phyloP scores from a whole-genome alignment of 176 grass and related monocot species.

The Aegilops longissima region DNA sequence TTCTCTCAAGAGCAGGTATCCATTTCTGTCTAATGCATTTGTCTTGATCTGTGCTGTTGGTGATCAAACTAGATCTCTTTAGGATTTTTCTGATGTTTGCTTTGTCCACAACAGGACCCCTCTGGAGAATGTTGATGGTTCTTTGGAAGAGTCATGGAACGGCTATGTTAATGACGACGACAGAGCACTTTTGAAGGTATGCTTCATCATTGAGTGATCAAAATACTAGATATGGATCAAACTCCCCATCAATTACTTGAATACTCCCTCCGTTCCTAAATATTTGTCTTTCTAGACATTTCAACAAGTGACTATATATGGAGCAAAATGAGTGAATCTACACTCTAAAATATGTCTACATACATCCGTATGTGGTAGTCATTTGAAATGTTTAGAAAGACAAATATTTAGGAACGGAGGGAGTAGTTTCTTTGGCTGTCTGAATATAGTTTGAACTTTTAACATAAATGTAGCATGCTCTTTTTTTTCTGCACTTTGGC shows the following conservation, averaged over 20 bases:
- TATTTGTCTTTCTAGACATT: too few species aligned
- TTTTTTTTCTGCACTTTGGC: neutral
- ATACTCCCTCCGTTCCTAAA: neutral
- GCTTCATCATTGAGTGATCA: conserved; percentile 13
- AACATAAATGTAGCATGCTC: neutral
- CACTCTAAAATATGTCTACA: too few species aligned
- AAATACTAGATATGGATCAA: neutral
- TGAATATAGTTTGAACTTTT: neutral
- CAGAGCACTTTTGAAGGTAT: conserved; percentile 90
- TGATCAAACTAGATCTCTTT: conserved; percentile 9
- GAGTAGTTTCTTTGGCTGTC: neutral
- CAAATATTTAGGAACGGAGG: too few species aligned
- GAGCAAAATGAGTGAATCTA: too few species aligned
- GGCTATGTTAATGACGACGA: conserved; percentile 97
- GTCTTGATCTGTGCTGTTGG: neutral
- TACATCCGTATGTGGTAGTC: too few species aligned
- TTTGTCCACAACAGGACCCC: conserved; percentile 55
- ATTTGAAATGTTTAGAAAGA: too few species aligned
- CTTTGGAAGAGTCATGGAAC: conserved; percentile 55
- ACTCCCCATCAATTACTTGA: neutral
- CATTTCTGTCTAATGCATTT: neutral
- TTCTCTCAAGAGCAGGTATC: conserved; percentile 78
- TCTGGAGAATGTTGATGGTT: conserved; percentile 54
- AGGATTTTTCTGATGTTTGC: conserved; percentile 11
- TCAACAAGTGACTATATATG: too few species aligned